Evolutionary conservation across 208 protist species (phyloP), one percentile per base, ranked within the genome.

Genomic region (Acanthamoeba royreba): DNA sequence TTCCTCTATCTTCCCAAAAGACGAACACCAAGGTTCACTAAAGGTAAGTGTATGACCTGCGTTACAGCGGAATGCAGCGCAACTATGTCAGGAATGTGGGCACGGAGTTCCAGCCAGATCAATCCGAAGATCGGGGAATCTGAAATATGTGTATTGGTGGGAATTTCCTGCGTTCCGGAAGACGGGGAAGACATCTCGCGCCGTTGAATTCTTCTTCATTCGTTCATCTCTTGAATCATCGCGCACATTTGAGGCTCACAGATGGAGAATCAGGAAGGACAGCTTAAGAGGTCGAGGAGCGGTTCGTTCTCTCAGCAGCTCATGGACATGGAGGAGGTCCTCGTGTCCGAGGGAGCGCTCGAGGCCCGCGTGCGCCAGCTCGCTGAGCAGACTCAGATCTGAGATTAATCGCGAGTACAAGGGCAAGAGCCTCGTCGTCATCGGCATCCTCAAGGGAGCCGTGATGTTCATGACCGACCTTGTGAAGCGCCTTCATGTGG

Each of bases 391-490:
- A n/a, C n/a, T n/a, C n/a, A n/a, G n/a, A n/a, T n/a, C n/a, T n/a
- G n/a, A n/a, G n/a, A 89, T 89, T 43, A 63, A 89, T 35, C 53
- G 42, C 47, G 81, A 89, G 49, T 89, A 89, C 81, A 63, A 89
- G 81, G 81, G 81, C 11, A 89, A 89, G 81, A 89, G 49, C 81
- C 35, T 89, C 8, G 49, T 89, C 17, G 52, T 89, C 28, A 63
- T 89, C 1, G 81, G 81, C 81, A 89, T 89, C 47, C 81, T 89
- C 49, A 89, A 89, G 81, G 81, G 81, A 25, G 31, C 81, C 47
- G 81, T 89, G 47, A 89, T 89, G 49, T 89, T 89, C 49, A 55
- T 89, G 49, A 89, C 81, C 49, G 81, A 89, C 31, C 81, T 89
- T 9, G 81, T 63, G 28, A 89, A 89, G 49, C 81, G 81, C 3